Evolutionary conservation across 768 basidiomycete species (phyloP).

Genomic region (Paxillus involutus): DNA sequence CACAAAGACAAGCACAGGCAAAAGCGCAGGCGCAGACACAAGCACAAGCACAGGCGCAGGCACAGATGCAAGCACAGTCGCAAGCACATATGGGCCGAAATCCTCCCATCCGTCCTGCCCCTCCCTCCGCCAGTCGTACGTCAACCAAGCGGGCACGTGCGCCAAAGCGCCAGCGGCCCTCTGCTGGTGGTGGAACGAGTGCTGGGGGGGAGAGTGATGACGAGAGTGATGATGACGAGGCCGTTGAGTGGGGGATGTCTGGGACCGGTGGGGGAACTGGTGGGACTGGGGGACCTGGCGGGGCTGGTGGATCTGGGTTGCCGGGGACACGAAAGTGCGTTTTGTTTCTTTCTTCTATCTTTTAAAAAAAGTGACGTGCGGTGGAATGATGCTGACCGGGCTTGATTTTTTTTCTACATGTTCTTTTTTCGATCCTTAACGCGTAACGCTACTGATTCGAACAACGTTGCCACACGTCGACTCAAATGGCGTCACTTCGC

Average conservation of each 20-base stretch:
- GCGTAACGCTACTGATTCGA: too few relatives aligned
- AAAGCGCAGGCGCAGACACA: background rate
- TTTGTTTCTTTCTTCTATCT: background rate
- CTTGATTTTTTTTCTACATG: background rate
- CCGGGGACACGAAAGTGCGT: conserved; percentile 30
- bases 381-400: background rate
- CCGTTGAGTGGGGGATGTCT: conserved; percentile 18
- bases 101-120: background rate
- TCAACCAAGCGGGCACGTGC: conserved; percentile 21
- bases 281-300: conserved; percentile 4
- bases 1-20: background rate
- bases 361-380: background rate
- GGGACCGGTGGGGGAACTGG: conserved; percentile 3
- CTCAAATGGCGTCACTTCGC: too few relatives aligned
- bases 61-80: background rate
- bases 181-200: background rate
- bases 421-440: background rate
- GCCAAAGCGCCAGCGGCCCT: conserved; percentile 20
- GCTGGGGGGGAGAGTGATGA: conserved; percentile 22
- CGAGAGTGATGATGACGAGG: conserved; percentile 32
- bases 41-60: background rate
- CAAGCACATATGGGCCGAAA: background rate
- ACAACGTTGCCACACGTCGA: too few relatives aligned
- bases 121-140: conserved; percentile 3
- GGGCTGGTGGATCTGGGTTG: conserved; percentile 5